Evolutionary conservation across 768 basidiomycete species (phyloP), one percentile per base, ranked within the genome.

Genomic region (Hygrophorus pudorinus): DNA sequence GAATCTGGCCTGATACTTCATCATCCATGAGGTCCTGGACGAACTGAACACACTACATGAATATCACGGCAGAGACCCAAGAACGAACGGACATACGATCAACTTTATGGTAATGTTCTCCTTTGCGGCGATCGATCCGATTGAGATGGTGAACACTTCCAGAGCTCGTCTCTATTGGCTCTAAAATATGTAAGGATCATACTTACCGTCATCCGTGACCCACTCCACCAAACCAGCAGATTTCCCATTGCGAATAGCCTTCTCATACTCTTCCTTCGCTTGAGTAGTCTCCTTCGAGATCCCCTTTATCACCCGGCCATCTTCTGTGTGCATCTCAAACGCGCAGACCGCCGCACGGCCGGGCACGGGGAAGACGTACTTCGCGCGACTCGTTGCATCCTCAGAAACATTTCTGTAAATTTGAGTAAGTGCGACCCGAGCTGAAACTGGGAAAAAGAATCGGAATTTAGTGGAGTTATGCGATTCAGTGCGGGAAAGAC

Each of bases 331-430:
- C 56, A 79, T 67, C 28, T 68, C 59, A 51, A 81, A 81, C 0
- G 67, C 68, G 46, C 75, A 79, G 6, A 79, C 65, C 0, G 75
- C 76, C 0, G 71, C 72, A 24, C 61, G 63, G 1, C 68, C 72
- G 0, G 79, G 80, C 4, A 81, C 65, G 7, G 79, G 78, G 49
- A 81, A 81, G 31, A 68, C 63, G 54, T 79, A 81, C 27, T 72
- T 66, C 20, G 72, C 74, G 37, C 68, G 61, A 32, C 57, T 55
- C 0, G 75, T 76, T 1, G 65, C 53, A 29, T 47, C 48, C 7
- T 58, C 53, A 2, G 60, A 59, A 0, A 61, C 49, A 46, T 76
- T 76, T 12, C 42, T 53, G 53, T 66, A 76, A 0, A 54, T 56
- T 42, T 75, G 73, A 1, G 49, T 47, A 31, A 76, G 50, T 1